Evolutionary conservation across 2,329 filamentous ascomycete genomes (phyloP).

Genomic region (Fusarium keratoplasticum): DNA sequence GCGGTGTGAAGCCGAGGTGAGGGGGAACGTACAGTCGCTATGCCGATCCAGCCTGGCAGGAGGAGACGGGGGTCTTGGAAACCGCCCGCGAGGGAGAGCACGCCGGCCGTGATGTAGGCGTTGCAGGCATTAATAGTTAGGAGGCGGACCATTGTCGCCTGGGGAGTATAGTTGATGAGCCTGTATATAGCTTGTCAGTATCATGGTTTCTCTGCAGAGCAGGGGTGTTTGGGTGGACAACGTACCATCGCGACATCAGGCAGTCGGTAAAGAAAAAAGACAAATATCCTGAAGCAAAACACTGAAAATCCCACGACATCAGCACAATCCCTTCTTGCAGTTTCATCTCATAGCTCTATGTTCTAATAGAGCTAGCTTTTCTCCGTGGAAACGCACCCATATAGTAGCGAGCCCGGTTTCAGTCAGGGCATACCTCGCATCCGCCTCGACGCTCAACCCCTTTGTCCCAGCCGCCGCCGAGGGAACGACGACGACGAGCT

Average conservation of each 20-base stretch:
- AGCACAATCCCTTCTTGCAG: conserved; percentile 8
- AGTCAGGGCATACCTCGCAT: conserved; percentile 61
- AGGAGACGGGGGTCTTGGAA: conserved; percentile 77
- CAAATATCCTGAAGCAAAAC: conserved; percentile 80
- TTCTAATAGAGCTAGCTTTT: not conserved
- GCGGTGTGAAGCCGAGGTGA: conserved; percentile 5
- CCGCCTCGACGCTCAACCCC: conserved; percentile 34
- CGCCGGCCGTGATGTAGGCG: conserved; percentile 79
- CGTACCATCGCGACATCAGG: conserved; percentile 84
- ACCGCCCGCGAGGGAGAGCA: conserved; percentile 76
- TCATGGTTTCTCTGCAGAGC: not conserved
- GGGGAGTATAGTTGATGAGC: conserved; percentile 86
- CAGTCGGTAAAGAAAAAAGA: conserved; percentile 88
- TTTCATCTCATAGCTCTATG: not conserved
- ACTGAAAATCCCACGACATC: conserved; percentile 58
- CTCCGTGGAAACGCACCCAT: conserved; percentile 67
- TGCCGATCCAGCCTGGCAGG: conserved; percentile 81
- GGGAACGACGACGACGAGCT: conserved; percentile 43
- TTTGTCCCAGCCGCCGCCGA: conserved; percentile 39
- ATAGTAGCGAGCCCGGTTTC: conserved; percentile 79
- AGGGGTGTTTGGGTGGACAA: conserved; percentile 20
- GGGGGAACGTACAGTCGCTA: conserved; percentile 71
- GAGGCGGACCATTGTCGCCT: conserved; percentile 83
- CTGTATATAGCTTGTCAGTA: conserved; percentile 53
- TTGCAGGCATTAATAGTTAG: conserved; percentile 80